phyloP scores from a whole-genome alignment of 805 yeast species.

The Martiniozyma abietophila region DNA sequence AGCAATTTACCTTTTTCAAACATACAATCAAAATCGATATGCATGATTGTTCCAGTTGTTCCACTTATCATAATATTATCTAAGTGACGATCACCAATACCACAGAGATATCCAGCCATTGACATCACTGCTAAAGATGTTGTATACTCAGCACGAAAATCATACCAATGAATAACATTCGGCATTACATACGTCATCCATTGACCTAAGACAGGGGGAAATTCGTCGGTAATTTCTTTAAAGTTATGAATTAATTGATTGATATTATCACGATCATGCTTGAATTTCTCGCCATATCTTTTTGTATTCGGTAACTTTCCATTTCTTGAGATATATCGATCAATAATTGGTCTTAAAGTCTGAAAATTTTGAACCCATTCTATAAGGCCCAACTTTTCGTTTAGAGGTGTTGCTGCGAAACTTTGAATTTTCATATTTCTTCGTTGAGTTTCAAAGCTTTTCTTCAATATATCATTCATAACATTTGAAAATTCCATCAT shows the following conservation, averaged over 20 bases:
- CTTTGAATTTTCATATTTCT: conserved; percentile 65
- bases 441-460: conserved; percentile 63
- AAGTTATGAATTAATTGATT: conserved; percentile 28
- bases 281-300: conserved; percentile 22
- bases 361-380: conserved; percentile 78
- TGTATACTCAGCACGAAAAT: conserved; percentile 62
- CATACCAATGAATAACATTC: conserved; percentile 83
- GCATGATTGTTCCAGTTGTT: conserved; percentile 69
- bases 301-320: conserved; percentile 16
- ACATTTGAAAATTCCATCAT: conserved; percentile 86
- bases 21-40: conserved; percentile 94
- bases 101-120: conserved; percentile 87
- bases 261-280: conserved; percentile 17
- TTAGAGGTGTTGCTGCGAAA: conserved; percentile 81
- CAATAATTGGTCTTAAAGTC: conserved; percentile 58
- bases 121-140: conserved; percentile 94
- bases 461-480: conserved; percentile 62
- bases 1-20: conserved; percentile 76
- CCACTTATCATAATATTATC: conserved; percentile 77
- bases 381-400: conserved; percentile 81
- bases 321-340: conserved; percentile 10
- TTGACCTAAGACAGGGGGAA: conserved; percentile 66
- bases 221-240: conserved; percentile 24
- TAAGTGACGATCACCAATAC: conserved; percentile 94
- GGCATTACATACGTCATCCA: conserved; percentile 90